Conservation (phyloP, 2,329 filamentous ascomycete genomes). For the Pseudogymnoascus sp. region DNA sequence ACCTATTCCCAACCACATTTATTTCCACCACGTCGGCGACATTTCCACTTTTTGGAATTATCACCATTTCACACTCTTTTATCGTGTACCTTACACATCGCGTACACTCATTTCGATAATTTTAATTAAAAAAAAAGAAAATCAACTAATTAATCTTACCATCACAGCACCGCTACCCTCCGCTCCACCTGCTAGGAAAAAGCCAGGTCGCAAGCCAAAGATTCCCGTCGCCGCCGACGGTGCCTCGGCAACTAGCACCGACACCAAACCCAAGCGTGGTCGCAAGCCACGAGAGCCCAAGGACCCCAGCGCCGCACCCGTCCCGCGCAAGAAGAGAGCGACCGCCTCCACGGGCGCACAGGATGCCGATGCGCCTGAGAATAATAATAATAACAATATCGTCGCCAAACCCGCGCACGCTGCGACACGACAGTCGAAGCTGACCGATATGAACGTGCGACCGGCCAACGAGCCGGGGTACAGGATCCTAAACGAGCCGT, state of each 20-base stretch:
- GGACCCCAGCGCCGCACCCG: conserved; percentile 49
- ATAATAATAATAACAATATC: neutral
- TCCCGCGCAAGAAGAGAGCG: conserved; percentile 47
- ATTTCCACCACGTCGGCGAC: neutral
- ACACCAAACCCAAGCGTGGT: conserved; percentile 35
- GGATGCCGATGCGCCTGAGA: conserved; percentile 28
- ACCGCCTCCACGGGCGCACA: conserved; percentile 23
- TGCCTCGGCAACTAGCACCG: conserved; percentile 34
- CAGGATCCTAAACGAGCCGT: neutral
- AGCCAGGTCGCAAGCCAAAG: conserved; percentile 57
- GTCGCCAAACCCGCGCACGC: conserved; percentile 23
- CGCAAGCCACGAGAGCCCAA: conserved; percentile 48
- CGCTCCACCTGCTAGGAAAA: conserved; percentile 37
- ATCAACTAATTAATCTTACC: neutral
- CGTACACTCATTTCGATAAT: too few relatives aligned
- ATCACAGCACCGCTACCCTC: neutral
- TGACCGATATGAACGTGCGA: conserved; percentile 31
- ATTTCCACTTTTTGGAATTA: neutral
- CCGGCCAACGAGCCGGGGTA: conserved; percentile 12
- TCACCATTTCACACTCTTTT: neutral
- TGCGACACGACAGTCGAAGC: conserved; percentile 28
- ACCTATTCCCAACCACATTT: neutral
- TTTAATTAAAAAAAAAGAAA: too few relatives aligned
- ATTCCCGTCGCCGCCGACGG: conserved; percentile 37
- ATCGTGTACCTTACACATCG: too few relatives aligned